phyloP scores from a whole-genome alignment of 345 rosid genomes.

The Syzygium aromaticum region DNA sequence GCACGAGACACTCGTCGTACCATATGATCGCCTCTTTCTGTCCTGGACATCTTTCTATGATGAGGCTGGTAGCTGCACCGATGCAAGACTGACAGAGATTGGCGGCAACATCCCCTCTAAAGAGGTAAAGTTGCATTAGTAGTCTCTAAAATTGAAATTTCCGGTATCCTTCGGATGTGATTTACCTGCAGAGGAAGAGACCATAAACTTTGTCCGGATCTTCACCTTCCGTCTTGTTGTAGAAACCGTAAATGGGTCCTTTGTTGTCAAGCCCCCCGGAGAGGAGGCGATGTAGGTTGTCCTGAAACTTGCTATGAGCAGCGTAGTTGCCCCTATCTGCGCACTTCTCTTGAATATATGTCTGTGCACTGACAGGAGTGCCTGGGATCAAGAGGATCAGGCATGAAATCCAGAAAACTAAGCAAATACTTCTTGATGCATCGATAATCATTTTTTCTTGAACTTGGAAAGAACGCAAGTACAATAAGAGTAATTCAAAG shows the following conservation, averaged over 20 bases:
- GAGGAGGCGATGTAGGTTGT: background rate
- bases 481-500: background rate
- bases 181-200: conserved; percentile 2
- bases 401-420: background rate
- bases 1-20: conserved; percentile 29
- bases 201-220: conserved; percentile 5
- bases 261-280: background rate
- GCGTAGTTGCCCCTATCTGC: background rate
- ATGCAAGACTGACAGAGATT: conserved; percentile 7
- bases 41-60: conserved; percentile 12
- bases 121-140: background rate
- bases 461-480: background rate
- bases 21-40: conserved; percentile 16
- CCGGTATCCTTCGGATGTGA: background rate
- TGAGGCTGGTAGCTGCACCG: background rate
- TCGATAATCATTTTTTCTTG: background rate
- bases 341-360: rapidly evolving
- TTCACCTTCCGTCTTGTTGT: background rate
- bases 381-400: background rate
- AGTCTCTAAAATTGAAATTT: rapidly evolving
- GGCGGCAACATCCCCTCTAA: background rate
- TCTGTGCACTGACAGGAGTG: background rate
- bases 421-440: background rate
- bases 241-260: background rate
- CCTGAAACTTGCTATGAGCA: background rate